Evolutionary conservation across 2,329 filamentous ascomycete genomes (phyloP).

Genomic region (Talaromyces sp.): DNA sequence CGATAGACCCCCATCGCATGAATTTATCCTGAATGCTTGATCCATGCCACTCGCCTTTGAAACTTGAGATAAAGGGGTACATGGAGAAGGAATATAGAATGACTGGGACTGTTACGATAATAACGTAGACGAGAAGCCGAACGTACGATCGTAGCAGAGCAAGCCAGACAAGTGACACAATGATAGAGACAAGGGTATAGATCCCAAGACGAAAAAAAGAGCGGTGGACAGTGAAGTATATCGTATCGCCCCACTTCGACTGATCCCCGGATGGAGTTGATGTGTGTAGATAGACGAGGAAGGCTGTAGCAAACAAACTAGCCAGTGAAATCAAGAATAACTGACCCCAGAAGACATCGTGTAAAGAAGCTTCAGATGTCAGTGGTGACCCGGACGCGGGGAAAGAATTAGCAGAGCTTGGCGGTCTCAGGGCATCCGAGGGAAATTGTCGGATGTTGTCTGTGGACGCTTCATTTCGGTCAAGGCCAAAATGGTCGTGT

Average conservation of each 20-base stretch:
- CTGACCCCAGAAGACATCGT: conserved; percentile 91
- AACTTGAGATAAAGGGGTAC: conserved; percentile 89
- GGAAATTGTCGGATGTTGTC: conserved; percentile 57
- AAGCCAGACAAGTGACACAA: conserved; percentile 89
- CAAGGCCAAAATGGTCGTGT: conserved; percentile 40
- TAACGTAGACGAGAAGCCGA: conserved; percentile 75
- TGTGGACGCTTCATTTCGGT: conserved; percentile 49
- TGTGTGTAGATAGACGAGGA: conserved; percentile 89
- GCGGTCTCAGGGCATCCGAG: conserved; percentile 47
- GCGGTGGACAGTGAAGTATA: conserved; percentile 83
- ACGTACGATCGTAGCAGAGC: conserved; percentile 86
- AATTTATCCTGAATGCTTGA: conserved; percentile 78
- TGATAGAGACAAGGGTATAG: conserved; percentile 85
- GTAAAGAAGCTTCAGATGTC: conserved; percentile 70
- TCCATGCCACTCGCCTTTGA: conserved; percentile 75
- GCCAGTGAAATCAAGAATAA: conserved; percentile 84
- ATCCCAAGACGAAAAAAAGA: conserved; percentile 89
- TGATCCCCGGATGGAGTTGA: conserved; percentile 68
- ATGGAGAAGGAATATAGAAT: conserved; percentile 87
- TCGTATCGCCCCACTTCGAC: conserved; percentile 79
- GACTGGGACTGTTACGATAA: conserved; percentile 81
- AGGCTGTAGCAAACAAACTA: conserved; percentile 82
- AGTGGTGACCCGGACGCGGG: conserved; percentile 61
- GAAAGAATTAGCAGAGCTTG: conserved; percentile 55
- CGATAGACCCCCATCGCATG: conserved; percentile 83